Evolutionary conservation across 495 filamentous ascomycete genomes (phyloP).

Genomic region (Rostrohypoxylon terebratum): DNA sequence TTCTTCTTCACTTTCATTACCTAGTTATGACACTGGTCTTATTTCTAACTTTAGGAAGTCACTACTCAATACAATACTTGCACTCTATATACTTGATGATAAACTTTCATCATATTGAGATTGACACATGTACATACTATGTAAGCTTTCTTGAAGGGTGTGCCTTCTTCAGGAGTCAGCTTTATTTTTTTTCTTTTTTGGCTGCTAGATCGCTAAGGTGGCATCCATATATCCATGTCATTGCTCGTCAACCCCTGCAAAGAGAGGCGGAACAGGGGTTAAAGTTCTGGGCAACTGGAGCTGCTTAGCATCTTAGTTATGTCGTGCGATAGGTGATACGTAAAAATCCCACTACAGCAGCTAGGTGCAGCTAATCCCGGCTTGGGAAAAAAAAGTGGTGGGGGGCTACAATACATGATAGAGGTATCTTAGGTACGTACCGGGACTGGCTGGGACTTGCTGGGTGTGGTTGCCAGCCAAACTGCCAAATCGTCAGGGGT

Average conservation of each 20-base stretch:
- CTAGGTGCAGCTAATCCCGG: constrained; percentile 13
- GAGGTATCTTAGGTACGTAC: constrained; percentile 9
- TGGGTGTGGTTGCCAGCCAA: not conserved
- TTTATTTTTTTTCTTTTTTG: constrained; percentile 3
- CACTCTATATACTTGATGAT: not conserved
- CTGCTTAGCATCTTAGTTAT: constrained; percentile 17
- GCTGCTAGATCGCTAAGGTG: constrained; percentile 19
- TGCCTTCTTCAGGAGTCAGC: not conserved
- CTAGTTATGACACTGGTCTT: not conserved
- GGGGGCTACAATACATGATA: constrained; percentile 27
- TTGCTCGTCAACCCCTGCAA: constrained; percentile 23
- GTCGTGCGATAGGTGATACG: constrained; percentile 47
- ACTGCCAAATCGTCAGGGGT: not conserved
- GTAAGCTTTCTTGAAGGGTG: constrained; percentile 1
- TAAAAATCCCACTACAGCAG: constrained; percentile 42
- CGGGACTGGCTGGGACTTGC: not conserved
- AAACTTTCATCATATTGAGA: not conserved
- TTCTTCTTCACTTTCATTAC: not conserved
- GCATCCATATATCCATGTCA: constrained; percentile 14
- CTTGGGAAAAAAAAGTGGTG: constrained; percentile 34
- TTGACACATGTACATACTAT: too few relatives aligned
- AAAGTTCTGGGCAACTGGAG: constrained; percentile 38
- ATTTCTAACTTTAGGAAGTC: not conserved
- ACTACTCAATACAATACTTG: too few relatives aligned
- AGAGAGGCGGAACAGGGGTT: constrained; percentile 38